Evolutionary conservation across 1,139 yeast genomes (phyloP), one percentile per base, ranked within the genome.

Genomic region (Suhomyces wounanorum): DNA sequence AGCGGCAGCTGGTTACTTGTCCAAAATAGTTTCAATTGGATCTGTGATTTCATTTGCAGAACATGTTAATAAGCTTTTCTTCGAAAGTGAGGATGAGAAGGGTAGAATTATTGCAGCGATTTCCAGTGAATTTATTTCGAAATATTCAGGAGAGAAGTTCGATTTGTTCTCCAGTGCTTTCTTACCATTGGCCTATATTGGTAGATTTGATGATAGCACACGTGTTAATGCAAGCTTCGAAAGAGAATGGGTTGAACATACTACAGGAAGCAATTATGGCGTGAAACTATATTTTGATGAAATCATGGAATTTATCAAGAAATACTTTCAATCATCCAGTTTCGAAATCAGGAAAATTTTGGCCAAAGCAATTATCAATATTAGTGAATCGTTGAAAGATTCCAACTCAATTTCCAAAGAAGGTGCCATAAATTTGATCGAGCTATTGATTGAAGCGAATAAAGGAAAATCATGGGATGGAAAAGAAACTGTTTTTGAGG

Each of bases 381-480:
- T 89, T 11, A 79, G 89, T 46, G 72, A 77, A 48, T 64, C 67
- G 2, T 63, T 74, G 45, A 75, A 70, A 13, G 69, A 73, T 28
- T 66, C 71, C 40, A 67, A 64, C 23, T 68, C 62, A 23, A 63
- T 72, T 23, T 66, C 73, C 11, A 58, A 61, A 1, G 55, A 61
- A 3, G 59, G 68, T 39, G 55, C 62, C 21, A 52, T 56, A 1
- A 72, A 73, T 17, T 65, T 91, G 23, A 78, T 89, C 50, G 69
- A 72, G 0, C 73, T 85, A 6, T 72, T 91, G 48, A 63, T 89
- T 21, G 80, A 78, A 41, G 83, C 96, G 0, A 77, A 86, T 52
- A 75, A 78, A 50, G 97, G 97, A 0, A 82, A 94, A 54, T 81
- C 95, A 9, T 94, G 97, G 96, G 79, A 79, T 17, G 98, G 98